A percentile compares a stretch with the other conserved stretches of the same genome.
phyloP scores from a whole-genome alignment of 768 basidiomycete genomes.

The Suillus americanus region DNA sequence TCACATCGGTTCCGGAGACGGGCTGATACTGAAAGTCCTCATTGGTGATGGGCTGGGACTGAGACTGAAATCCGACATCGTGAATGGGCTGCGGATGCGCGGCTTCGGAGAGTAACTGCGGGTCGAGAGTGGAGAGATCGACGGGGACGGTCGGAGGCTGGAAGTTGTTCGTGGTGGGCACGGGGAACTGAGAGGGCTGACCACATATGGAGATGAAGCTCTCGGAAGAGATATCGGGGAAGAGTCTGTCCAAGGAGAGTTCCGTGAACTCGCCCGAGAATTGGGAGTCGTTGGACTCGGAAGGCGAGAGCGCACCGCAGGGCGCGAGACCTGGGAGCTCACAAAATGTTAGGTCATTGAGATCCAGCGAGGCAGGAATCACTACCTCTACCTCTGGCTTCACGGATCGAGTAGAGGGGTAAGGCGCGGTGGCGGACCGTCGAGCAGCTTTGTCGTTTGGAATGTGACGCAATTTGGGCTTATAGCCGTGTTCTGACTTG shows the following conservation, averaged over 20 bases:
- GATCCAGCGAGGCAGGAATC: background rate
- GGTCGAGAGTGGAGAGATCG: background rate
- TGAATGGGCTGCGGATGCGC: background rate
- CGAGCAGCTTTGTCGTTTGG: conserved; percentile 1
- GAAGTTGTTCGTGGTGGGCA: background rate
- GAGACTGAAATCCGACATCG: background rate
- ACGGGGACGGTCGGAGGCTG: background rate
- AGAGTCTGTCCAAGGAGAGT: background rate
- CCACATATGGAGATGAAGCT: background rate
- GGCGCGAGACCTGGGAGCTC: background rate
- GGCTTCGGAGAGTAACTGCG: background rate
- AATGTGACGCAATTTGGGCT: conserved; percentile 8
- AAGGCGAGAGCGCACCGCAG: background rate
- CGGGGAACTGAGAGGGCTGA: background rate
- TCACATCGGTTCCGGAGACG: background rate
- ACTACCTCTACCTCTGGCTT: background rate
- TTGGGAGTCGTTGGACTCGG: background rate
- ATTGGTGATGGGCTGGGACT: background rate
- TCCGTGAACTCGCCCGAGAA: background rate
- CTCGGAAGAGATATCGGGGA: background rate
- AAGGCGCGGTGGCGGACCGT: conserved; percentile 7
- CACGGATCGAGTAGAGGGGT: background rate
- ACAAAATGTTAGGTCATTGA: background rate
- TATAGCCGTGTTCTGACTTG: conserved; percentile 16
- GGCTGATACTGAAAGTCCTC: background rate